Percentiles rank a stretch among this genome's conserved stretches.
Conservation (phyloP, 768 basidiomycete species). For the Mrakia frigida region DNA sequence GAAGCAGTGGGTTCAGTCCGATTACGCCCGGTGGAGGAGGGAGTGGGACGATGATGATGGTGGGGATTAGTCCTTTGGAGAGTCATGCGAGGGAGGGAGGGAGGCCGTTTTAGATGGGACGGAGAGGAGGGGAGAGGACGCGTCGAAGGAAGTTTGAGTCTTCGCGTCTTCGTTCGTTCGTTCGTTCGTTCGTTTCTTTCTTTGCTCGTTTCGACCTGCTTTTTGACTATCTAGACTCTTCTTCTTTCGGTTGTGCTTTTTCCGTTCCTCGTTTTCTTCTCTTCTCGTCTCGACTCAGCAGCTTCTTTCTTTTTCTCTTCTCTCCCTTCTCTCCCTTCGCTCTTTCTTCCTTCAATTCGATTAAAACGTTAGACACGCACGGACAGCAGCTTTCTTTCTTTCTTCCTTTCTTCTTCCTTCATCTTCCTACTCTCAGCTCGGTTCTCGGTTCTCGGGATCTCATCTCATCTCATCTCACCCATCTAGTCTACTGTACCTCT, state of each 20-base stretch:
- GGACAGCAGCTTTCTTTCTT: background rate
- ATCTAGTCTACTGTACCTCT: no score
- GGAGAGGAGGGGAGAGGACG: background rate
- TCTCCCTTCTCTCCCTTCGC: background rate
- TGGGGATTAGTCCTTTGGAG: constrained; percentile 13
- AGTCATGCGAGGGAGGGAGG: background rate
- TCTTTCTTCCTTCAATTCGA: background rate
- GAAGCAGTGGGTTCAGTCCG: constrained; percentile 9
- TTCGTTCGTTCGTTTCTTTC: no score
- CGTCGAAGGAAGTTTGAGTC: background rate
- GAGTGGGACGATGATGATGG: background rate
- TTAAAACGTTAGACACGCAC: background rate
- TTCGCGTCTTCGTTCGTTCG: constrained; percentile 63
- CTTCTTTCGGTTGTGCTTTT: background rate
- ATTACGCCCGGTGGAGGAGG: constrained; percentile 1
- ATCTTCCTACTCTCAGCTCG: no score
- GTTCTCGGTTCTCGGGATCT: no score
- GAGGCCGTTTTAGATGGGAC: background rate
- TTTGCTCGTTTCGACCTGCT: no score
- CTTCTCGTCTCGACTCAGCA: background rate
- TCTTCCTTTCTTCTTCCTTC: background rate
- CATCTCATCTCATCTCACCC: no score
- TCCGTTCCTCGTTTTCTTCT: background rate
- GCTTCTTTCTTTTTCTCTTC: background rate
- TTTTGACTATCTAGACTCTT: no score